Percentiles rank a stretch among this genome's conserved stretches.
phyloP scores from a whole-genome alignment of 768 basidiomycete species.

The Lactarius hatsudake region DNA sequence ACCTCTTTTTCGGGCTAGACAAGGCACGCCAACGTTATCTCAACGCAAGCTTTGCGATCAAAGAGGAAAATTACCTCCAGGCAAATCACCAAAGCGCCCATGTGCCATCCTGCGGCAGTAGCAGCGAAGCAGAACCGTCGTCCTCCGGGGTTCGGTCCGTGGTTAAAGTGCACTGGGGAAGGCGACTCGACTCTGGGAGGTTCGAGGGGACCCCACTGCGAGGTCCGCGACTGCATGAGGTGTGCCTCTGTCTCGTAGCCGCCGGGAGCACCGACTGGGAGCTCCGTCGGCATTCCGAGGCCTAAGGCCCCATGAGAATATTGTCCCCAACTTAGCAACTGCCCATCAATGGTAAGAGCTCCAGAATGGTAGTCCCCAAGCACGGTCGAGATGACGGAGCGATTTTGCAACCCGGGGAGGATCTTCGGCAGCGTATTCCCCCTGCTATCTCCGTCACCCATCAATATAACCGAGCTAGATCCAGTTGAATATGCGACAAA shows the following conservation, averaged over 20 bases:
- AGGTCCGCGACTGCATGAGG: constrained; percentile 33
- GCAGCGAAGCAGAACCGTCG: constrained; percentile 73
- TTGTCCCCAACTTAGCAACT: constrained; percentile 76
- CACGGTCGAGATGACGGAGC: constrained; percentile 78
- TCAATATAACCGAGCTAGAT: constrained; percentile 65
- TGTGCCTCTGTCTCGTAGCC: constrained; percentile 47
- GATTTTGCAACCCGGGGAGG: constrained; percentile 71
- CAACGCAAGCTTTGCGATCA: background rate
- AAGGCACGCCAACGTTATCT: background rate
- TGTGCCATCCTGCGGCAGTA: constrained; percentile 89
- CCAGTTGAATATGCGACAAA: constrained; percentile 83
- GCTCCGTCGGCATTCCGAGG: constrained; percentile 65
- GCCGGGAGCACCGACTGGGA: constrained; percentile 57
- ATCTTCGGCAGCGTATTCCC: constrained; percentile 51
- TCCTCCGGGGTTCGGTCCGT: constrained; percentile 40
- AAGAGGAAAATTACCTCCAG: constrained; percentile 53
- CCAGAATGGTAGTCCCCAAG: constrained; percentile 92
- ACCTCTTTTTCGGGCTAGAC: constrained; percentile 37
- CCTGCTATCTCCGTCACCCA: constrained; percentile 54
- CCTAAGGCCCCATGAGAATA: constrained; percentile 82
- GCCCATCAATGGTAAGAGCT: constrained; percentile 75
- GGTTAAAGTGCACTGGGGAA: constrained; percentile 70
- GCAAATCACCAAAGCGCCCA: constrained; percentile 84
- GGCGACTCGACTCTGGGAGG: constrained; percentile 55
- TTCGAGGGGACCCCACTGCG: constrained; percentile 4